Base-by-base conservation (phyloP, 2,329 filamentous ascomycete species). In the Knufia petricola region DNA sequence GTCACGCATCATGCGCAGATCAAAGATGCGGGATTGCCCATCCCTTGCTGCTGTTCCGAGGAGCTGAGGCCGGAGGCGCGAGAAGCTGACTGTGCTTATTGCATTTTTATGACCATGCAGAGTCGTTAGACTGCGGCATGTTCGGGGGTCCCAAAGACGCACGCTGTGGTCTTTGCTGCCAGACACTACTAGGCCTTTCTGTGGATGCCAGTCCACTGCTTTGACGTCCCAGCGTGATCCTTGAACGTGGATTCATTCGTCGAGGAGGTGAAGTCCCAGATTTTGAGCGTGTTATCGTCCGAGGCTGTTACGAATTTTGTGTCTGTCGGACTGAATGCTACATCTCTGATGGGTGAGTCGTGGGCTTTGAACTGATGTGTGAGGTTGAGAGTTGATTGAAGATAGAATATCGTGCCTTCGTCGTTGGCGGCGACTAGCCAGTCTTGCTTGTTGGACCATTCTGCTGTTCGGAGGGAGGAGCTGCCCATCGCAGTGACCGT, bases 311-410 rank as follows among this genome's bases (percentile, higher is more conserved):
- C 86, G 59, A 98, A 98, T 64, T 96, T 96, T 52, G 85, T 78
- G 66, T 98, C 92, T 53, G 85, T 95, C 1, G 92, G 92, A 51
- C 88, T 87, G 66, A 96, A 96, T 7, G 90, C 85, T 32, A 98
- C 73, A 60, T 95, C 92, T 59, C 92, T 77, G 52, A 98, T 86
- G 3, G 90, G 84, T 62, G 95, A 88, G 42, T 80, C 79, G 63
- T 96, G 92, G 4, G 88, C 92, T 62, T 89, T 82, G 47, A 98
- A 87, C 46, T 87, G 89, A 66, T 96, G 87, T 51, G 96, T 88
- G 61, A 96, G 95, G 74, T 98, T 96, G 71, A 98, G 95, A 65
- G 96, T 98, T 26, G 90, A 87, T 66, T 95, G 88, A 87, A 90
- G 96, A 69, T 98, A 98, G 70, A 96, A 96, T 68, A 98, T 84